These are phyloP conservation scores for Fusarium decemcellulare DNA, from an alignment of 2,329 filamentous ascomycete genomes.

Conservation along the genomic window DNA sequence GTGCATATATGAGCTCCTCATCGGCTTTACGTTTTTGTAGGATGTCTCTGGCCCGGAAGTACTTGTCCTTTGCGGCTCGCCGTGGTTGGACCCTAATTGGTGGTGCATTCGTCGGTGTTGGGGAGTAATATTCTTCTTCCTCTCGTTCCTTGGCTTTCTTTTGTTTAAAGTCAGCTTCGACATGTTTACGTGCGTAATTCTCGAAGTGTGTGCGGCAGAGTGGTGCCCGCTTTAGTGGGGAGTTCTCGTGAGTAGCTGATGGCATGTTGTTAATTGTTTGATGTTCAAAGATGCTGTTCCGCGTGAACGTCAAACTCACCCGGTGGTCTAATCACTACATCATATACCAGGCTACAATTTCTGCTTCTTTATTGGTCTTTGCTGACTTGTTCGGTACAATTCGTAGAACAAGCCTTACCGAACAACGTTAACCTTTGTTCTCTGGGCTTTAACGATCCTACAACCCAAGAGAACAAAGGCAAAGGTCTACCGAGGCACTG, in stretches of 20 bases:
- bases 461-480: too few relatives aligned
- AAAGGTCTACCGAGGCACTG: too few relatives aligned
- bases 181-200: background rate
- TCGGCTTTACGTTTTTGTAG: background rate
- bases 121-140: background rate
- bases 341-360: too few relatives aligned
- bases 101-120: background rate
- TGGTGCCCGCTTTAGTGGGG: background rate
- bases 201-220: constrained; percentile 24
- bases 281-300: background rate
- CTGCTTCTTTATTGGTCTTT: too few relatives aligned
- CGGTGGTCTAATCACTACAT: too few relatives aligned
- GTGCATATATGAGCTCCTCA: background rate
- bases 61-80: constrained; percentile 28
- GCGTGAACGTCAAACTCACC: too few relatives aligned
- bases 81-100: constrained; percentile 22
- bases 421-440: too few relatives aligned
- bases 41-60: background rate
- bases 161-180: background rate
- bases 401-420: too few relatives aligned
- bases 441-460: too few relatives aligned
- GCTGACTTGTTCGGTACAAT: too few relatives aligned
- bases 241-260: background rate
- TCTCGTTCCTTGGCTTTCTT: background rate
- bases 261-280: background rate